phyloP scores from a whole-genome alignment of 2,329 filamentous ascomycete species.

The Leptographium flavum region DNA sequence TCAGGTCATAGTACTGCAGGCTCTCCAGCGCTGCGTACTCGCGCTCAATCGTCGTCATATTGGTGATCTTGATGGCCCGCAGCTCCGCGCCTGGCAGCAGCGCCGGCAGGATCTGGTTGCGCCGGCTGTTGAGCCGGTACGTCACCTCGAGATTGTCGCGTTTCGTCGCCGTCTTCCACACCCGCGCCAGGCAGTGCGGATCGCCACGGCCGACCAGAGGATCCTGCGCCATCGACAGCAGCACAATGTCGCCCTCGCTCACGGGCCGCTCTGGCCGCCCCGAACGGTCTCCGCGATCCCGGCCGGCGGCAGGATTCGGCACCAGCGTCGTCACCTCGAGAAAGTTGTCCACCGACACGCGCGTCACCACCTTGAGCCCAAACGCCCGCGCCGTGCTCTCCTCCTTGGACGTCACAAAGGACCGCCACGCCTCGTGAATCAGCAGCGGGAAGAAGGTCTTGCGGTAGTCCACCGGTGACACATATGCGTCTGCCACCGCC shows the following conservation, averaged over 20 bases:
- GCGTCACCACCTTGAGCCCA: constrained; percentile 74
- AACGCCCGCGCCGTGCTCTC: constrained; percentile 71
- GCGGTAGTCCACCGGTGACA: constrained; percentile 66
- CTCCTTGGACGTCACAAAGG: constrained; percentile 79
- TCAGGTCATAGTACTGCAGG: constrained; percentile 88
- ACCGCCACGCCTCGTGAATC: constrained; percentile 89
- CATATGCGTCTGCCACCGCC: constrained; percentile 64
- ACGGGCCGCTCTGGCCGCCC: constrained; percentile 22
- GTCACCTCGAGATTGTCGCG: constrained; percentile 71
- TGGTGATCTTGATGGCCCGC: constrained; percentile 71
- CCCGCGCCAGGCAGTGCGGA: constrained; percentile 73
- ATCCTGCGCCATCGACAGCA: constrained; percentile 61
- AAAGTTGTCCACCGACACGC: constrained; percentile 83
- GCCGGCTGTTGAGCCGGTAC: constrained; percentile 62
- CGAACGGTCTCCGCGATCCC: no score
- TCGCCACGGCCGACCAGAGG: constrained; percentile 52
- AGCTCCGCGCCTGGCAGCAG: constrained; percentile 58
- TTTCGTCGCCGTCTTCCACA: constrained; percentile 68
- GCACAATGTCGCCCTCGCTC: constrained; percentile 74
- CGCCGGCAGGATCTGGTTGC: constrained; percentile 43
- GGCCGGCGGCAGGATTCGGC: constrained; percentile 50
- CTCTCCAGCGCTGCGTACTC: constrained; percentile 88
- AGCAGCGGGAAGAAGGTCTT: constrained; percentile 81
- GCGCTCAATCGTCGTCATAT: constrained; percentile 86
- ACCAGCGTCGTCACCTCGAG: constrained; percentile 82